These are phyloP conservation scores for Aspergillus leporis DNA, from an alignment of 495 filamentous ascomycete genomes.

Conservation along the genomic window DNA sequence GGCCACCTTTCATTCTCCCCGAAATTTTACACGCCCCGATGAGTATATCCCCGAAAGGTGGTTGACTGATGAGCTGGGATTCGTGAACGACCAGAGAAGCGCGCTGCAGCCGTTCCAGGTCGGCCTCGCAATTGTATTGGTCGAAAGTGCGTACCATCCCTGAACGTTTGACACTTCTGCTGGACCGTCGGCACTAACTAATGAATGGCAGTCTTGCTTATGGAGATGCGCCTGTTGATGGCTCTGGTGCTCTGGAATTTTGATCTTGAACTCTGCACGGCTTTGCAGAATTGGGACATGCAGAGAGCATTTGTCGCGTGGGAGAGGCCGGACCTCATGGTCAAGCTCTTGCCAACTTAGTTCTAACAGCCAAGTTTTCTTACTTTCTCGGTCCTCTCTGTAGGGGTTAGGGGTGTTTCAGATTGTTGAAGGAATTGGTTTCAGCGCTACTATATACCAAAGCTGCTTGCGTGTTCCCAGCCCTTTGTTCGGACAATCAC, in stretches of 20 bases:
- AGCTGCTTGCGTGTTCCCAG: too few species aligned
- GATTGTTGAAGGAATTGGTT: background rate
- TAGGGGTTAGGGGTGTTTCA: background rate
- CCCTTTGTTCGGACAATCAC: too few species aligned
- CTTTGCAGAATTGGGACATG: conserved; percentile 37
- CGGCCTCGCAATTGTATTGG: conserved; percentile 47
- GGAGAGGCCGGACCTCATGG: conserved; percentile 45
- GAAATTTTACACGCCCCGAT: conserved; percentile 38
- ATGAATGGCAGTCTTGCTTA: conserved; percentile 47
- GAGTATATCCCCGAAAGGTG: conserved; percentile 48
- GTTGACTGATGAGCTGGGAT: conserved; percentile 34
- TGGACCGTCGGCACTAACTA: background rate
- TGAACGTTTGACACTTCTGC: background rate
- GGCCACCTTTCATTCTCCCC: conserved; percentile 35
- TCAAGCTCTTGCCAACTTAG: conserved; percentile 13
- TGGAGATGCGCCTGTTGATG: conserved; percentile 55
- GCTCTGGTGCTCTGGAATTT: conserved; percentile 55
- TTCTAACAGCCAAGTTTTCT: background rate
- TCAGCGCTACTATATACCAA: background rate
- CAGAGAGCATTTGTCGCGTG: conserved; percentile 46
- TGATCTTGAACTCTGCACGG: conserved; percentile 43
- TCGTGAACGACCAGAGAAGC: conserved; percentile 35
- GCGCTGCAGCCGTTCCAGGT: conserved; percentile 44
- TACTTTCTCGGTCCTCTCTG: background rate
- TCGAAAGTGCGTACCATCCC: conserved; percentile 30